Evolutionary conservation across 441 rosid species (phyloP).

Genomic region (Raphanus hybrid): DNA sequence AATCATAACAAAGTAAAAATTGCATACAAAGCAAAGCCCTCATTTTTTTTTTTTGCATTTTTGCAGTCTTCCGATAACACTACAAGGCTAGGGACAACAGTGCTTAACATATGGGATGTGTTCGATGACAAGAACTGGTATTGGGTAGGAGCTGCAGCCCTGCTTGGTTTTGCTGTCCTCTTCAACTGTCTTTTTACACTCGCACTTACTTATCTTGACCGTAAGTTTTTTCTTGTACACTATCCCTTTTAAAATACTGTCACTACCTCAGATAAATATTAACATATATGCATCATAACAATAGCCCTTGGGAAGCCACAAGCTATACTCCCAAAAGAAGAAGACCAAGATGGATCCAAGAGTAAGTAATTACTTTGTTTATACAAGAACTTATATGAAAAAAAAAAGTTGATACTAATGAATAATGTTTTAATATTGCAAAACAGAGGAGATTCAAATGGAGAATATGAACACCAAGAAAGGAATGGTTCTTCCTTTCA

Average conservation of each 20-base stretch:
- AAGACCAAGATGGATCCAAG: slow-evolving; percentile 44
- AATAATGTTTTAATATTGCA: neutral
- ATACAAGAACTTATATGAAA: neutral
- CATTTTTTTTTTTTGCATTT: neutral
- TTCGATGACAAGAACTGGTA: slow-evolving; percentile 64
- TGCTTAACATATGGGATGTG: slow-evolving; percentile 59
- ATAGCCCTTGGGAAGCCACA: slow-evolving; percentile 77
- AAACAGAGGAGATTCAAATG: slow-evolving; percentile 39
- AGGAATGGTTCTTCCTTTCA: slow-evolving; percentile 96
- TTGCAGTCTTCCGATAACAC: slow-evolving; percentile 55
- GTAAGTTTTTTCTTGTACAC: slow-evolving; percentile 53
- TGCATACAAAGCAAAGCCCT: neutral
- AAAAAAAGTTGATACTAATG: neutral
- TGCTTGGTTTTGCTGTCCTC: slow-evolving; percentile 61
- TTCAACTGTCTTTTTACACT: slow-evolving; percentile 75
- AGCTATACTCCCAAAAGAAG: slow-evolving; percentile 66
- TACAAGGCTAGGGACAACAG: slow-evolving; percentile 60
- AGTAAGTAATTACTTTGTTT: neutral
- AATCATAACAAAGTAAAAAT: neutral
- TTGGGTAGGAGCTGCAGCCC: slow-evolving; percentile 80
- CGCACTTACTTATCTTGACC: slow-evolving; percentile 64
- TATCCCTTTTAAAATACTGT: neutral
- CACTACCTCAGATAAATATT: neutral
- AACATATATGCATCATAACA: slow-evolving; percentile 10
- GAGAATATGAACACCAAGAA: slow-evolving; percentile 54